Evolutionary conservation across 192 early-diverging fungal genomes (phyloP).

Genomic region (Gonapodya prolifera): DNA sequence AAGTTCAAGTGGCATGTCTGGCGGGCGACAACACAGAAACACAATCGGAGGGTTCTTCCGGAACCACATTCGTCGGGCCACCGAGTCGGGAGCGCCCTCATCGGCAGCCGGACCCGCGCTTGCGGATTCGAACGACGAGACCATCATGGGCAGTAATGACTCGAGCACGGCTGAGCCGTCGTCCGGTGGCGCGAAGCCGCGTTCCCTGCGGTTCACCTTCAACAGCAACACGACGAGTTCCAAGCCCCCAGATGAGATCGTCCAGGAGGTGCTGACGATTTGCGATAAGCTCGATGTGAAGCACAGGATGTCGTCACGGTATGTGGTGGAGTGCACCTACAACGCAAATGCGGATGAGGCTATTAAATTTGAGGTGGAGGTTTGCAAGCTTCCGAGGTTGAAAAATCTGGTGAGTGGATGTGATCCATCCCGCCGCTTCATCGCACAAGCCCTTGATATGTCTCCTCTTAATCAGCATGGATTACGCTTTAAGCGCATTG

Average conservation of each 20-base stretch:
- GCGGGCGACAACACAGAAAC: conserved; percentile 34
- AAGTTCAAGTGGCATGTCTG: too few species aligned
- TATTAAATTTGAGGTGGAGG: conserved; percentile 5
- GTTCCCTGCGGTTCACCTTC: conserved; percentile 50
- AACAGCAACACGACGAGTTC: conserved; percentile 47
- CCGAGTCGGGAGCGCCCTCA: too few species aligned
- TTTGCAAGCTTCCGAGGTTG: conserved; percentile 8
- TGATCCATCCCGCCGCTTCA: too few species aligned
- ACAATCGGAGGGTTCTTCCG: conserved; percentile 42
- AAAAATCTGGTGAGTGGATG: conserved; percentile 2
- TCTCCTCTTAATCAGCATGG: too few species aligned
- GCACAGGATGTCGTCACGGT: conserved; percentile 22
- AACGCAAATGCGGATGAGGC: conserved; percentile 8
- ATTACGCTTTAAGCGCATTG: too few species aligned
- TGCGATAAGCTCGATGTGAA: conserved; percentile 25
- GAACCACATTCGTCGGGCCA: conserved; percentile 25
- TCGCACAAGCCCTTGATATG: too few species aligned
- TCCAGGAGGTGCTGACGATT: conserved; percentile 25
- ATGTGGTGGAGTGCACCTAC: conserved; percentile 34
- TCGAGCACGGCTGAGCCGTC: too few species aligned
- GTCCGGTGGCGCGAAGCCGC: conserved; percentile 44
- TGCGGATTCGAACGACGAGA: too few species aligned
- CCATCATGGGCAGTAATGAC: too few species aligned
- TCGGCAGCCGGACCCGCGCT: too few species aligned
- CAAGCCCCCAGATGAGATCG: conserved; percentile 44